Evolutionary conservation across 23 red algal species (phyloP).

Genomic region (Cyanidioschyzon merolae): DNA sequence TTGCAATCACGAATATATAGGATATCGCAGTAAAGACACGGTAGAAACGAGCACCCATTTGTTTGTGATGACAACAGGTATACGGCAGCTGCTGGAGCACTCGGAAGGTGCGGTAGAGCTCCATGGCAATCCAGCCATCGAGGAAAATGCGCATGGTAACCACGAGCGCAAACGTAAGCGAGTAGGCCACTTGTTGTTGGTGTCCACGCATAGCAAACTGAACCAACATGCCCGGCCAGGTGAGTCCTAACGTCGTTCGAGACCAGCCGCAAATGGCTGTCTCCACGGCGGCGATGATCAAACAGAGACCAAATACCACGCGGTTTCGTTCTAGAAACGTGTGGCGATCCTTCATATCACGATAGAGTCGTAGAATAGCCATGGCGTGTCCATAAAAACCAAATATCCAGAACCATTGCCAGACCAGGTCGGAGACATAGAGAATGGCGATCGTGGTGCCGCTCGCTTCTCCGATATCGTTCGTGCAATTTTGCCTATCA

Average conservation of each 20-base stretch:
- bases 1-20: neutral
- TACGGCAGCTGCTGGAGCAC: neutral
- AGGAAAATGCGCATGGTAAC: neutral
- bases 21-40: neutral
- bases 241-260: neutral
- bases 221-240: conserved; percentile 1
- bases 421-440: neutral
- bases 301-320: neutral
- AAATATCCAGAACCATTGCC: neutral
- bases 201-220: neutral
- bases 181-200: neutral
- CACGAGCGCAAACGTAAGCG: neutral
- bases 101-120: neutral
- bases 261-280: conserved; percentile 4
- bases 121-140: conserved; percentile 8
- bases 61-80: neutral
- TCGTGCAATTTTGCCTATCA: neutral
- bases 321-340: neutral
- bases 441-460: neutral
- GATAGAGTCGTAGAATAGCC: neutral
- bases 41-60: conserved; percentile 1
- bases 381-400: neutral
- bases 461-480: neutral
- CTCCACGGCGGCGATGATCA: neutral
- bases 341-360: neutral